These are phyloP conservation scores for Pyrenula massariospora DNA, from an alignment of 495 filamentous ascomycete genomes.

Conservation along the genomic window DNA sequence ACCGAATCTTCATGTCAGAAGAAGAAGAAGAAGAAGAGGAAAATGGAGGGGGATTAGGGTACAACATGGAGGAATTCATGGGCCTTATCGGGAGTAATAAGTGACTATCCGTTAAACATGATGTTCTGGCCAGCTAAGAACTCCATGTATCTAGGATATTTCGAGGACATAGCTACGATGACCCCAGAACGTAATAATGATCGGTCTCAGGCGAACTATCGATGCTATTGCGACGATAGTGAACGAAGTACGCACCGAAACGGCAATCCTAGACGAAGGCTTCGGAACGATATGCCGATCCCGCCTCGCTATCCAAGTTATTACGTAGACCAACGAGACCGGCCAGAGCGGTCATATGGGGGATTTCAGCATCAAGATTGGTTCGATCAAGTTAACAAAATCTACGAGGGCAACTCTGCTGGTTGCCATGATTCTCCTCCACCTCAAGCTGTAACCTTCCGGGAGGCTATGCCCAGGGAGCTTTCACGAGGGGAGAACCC, in stretches of 20 bases:
- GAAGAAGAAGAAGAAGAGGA: not conserved
- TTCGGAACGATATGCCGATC: not conserved
- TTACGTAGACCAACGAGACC: not conserved
- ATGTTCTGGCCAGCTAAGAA: not conserved
- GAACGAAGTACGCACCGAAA: not conserved
- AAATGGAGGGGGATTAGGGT: not conserved
- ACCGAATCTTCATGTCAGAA: not conserved
- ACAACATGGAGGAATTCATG: not conserved
- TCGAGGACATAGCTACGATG: not conserved
- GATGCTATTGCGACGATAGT: not conserved
- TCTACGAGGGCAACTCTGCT: not conserved
- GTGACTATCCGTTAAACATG: not conserved
- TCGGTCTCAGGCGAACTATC: not conserved
- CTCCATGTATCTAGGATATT: not conserved
- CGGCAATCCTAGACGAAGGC: not conserved
- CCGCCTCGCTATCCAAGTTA: not conserved
- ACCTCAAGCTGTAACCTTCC: not conserved
- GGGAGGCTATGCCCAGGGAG: not conserved
- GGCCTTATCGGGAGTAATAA: not conserved
- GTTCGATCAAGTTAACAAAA: not conserved
- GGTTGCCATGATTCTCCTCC: not conserved
- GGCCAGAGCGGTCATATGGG: not conserved
- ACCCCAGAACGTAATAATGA: not conserved
- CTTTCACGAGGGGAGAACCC: not conserved
- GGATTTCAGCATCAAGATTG: not conserved